Evolutionary conservation across 805 yeast genomes (phyloP), one percentile per base, ranked within the genome.

Genomic region (Metschnikowia gelsemii): DNA sequence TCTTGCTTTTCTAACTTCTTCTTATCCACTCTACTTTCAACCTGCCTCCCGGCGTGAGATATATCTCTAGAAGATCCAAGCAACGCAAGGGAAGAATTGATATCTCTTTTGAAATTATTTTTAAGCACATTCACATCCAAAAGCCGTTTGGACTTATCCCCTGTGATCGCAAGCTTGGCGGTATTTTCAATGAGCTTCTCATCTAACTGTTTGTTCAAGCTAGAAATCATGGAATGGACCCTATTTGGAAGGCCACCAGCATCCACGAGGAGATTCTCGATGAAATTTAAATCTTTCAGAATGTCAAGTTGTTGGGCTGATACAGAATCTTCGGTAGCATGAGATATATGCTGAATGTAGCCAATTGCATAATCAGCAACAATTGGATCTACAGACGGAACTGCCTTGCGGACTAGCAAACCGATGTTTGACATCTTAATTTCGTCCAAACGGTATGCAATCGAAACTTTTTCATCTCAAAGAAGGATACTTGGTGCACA

Each of bases 1-100:
- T 93, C 99, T 43, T 96, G 99, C 65, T 91, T 93, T 61, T 90
- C 96, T 56, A 93, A 80, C 66, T 93, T 93, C 80, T 89, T 90
- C 74, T 85, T 85, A 64, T 93, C 99, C 31, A 93, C 99, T 58
- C 95, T 79, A 32, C 95, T 82, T 63, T 93, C 98, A 70, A 89
- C 84, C 52, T 84, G 81, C 65, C 96, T 79, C 43, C 96, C 96
- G 0, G 95, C 75, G 49, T 90, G 95, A 49, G 90, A 96, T 51
- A 93, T 84, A 58, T 89, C 96, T 47, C 80, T 78, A 12, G 84
- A 75, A 12, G 89, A 88, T 56, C 87, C 88, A 40, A 88, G 64
- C 52, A 87, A 66, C 5, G 87, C 89, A 51, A 89, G 73, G 3
- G 90, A 81, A 3, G 89, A 75, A 58, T 84, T 83, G 53, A 79